phyloP scores from a whole-genome alignment of 352 stramenopile genomes.

The Phytophthora colocasiae region DNA sequence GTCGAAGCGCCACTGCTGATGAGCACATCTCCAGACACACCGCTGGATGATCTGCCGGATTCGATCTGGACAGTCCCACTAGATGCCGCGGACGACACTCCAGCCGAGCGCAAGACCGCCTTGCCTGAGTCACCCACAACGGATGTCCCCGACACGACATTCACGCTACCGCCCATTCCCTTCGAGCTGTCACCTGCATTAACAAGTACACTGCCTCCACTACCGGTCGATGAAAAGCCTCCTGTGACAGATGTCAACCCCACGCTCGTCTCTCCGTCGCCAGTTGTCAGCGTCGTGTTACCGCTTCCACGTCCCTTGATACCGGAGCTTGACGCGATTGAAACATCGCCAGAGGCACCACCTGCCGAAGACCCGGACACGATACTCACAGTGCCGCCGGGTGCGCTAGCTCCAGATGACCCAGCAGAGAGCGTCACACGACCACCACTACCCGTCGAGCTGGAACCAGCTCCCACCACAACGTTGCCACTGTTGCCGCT shows the following conservation, averaged over 20 bases:
- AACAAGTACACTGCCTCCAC: slow-evolving; percentile 21
- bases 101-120: slow-evolving; percentile 22
- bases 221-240: slow-evolving; percentile 21
- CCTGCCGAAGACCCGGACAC: slow-evolving; percentile 15
- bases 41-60: slow-evolving; percentile 19
- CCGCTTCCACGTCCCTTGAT: slow-evolving; percentile 20
- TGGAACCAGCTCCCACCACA: slow-evolving; percentile 15
- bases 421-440: slow-evolving; percentile 18
- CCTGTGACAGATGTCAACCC: slow-evolving; percentile 23
- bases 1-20: slow-evolving; percentile 21
- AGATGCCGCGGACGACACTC: slow-evolving; percentile 17
- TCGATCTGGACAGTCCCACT: slow-evolving; percentile 28
- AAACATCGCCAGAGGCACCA: slow-evolving; percentile 19
- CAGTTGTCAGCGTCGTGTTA: slow-evolving; percentile 21
- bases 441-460: slow-evolving; percentile 19
- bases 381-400: slow-evolving; percentile 19
- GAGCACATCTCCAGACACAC: slow-evolving; percentile 20
- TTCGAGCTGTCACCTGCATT: slow-evolving; percentile 18
- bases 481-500: slow-evolving; percentile 24
- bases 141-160: slow-evolving; percentile 24
- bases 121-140: slow-evolving; percentile 19
- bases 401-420: slow-evolving; percentile 11
- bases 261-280: slow-evolving; percentile 27
- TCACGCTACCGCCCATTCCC: slow-evolving; percentile 19
- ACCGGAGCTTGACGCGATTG: slow-evolving; percentile 15